phyloP scores from a whole-genome alignment of 768 basidiomycete species.

The Stropharia rugosoannulata region DNA sequence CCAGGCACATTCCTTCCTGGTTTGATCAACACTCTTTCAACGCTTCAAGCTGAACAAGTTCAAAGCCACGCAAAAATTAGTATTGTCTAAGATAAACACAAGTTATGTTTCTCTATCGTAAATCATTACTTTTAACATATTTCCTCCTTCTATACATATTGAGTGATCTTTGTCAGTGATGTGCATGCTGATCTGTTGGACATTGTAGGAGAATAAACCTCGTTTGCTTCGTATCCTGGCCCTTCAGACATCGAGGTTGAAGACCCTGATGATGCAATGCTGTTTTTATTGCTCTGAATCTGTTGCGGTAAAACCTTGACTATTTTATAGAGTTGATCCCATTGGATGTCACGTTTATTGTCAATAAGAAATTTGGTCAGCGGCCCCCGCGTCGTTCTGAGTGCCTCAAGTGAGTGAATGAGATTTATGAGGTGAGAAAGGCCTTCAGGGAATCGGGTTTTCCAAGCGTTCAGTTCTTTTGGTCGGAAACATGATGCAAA shows the following conservation, averaged over 20 bases:
- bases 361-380: neutral
- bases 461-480: neutral
- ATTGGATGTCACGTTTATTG: neutral
- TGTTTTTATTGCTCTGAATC: neutral
- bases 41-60: constrained; percentile 31
- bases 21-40: constrained; percentile 58
- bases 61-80: constrained; percentile 30
- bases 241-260: too few relatives aligned
- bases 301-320: too few relatives aligned
- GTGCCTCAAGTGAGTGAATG: neutral
- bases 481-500: neutral
- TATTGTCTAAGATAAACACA: constrained; percentile 13
- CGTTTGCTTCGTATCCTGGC: too few relatives aligned
- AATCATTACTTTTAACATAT: neutral
- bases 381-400: neutral
- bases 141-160: too few relatives aligned
- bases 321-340: neutral
- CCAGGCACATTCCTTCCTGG: constrained; percentile 66
- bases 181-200: too few relatives aligned
- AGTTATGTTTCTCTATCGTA: neutral
- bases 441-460: neutral
- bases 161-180: too few relatives aligned
- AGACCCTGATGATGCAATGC: neutral
- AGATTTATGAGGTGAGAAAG: neutral
- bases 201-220: too few relatives aligned